Conservation (phyloP, 257 asterid species). For the Mentha longifolia region DNA sequence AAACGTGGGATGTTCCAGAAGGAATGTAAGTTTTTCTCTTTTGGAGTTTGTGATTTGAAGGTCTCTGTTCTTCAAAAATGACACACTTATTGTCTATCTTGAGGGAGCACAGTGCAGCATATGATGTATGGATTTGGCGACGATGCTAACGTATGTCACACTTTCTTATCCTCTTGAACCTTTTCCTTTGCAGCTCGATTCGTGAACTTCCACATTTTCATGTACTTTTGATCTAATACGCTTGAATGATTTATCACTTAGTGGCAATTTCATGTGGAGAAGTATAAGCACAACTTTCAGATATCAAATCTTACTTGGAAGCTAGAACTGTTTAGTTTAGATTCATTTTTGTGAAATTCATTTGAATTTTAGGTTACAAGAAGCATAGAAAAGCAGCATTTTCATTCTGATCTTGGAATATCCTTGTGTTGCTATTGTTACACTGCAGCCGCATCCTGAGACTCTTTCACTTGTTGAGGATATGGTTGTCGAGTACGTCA, state of each 20-base stretch:
- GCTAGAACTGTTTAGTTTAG: neutral
- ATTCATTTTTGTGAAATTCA: neutral
- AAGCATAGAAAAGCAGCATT: constrained; percentile 1
- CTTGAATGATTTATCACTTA: neutral
- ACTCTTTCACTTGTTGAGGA: constrained; percentile 90
- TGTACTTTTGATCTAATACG: neutral
- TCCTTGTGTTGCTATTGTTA: constrained; percentile 20
- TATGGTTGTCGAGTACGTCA: constrained; percentile 91
- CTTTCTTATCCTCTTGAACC: constrained; percentile 11
- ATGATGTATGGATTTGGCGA: constrained; percentile 98
- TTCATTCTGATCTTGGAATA: constrained; percentile 17
- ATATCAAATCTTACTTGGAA: neutral
- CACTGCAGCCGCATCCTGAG: constrained; percentile 86
- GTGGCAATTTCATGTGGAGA: neutral
- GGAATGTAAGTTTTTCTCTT: constrained; percentile 61
- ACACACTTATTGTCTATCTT: constrained; percentile 23
- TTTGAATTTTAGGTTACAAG: neutral
- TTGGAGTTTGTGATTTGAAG: neutral
- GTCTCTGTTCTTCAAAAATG: neutral
- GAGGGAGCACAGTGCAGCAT: constrained; percentile 80
- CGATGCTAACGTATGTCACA: constrained; percentile 65
- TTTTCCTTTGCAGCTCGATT: too few species aligned
- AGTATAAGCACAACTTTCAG: neutral
- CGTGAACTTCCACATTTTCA: neutral
- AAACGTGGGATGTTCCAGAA: constrained; percentile 96